These are phyloP conservation scores for Rubia occidens DNA, from an alignment of 305 asterid genomes.

Conservation along the genomic window DNA sequence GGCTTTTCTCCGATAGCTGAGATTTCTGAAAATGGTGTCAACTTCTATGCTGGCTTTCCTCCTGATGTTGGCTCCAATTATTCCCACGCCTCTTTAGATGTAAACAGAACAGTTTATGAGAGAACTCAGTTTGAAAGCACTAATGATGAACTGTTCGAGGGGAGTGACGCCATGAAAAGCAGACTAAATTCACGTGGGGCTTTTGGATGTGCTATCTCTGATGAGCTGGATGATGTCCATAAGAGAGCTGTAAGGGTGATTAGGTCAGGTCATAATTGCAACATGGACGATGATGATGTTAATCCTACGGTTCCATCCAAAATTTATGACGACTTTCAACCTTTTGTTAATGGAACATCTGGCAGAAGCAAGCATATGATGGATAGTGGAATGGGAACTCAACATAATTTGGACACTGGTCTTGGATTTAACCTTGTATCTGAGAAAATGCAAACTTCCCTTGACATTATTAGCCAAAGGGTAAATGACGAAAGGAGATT, in stretches of 20 bases:
- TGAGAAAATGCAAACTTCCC: slow-evolving; percentile 19
- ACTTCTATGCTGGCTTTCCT: slow-evolving; percentile 17
- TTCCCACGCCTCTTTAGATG: slow-evolving; percentile 20
- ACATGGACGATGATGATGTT: slow-evolving; percentile 20
- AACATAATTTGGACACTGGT: slow-evolving; percentile 20
- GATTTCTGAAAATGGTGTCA: slow-evolving; percentile 21
- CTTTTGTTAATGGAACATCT: slow-evolving; percentile 22
- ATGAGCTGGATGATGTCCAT: slow-evolving; percentile 19
- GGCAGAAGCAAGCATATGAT: slow-evolving; percentile 24
- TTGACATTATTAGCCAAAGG: slow-evolving; percentile 18
- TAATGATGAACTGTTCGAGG: slow-evolving; percentile 22
- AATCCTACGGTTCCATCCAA: slow-evolving; percentile 24
- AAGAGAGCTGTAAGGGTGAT: slow-evolving; percentile 28
- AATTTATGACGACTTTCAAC: slow-evolving; percentile 22
- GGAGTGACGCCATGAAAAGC: slow-evolving; percentile 25
- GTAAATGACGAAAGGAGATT: slow-evolving; percentile 20
- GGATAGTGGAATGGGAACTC: slow-evolving; percentile 23
- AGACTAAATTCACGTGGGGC: slow-evolving; percentile 19
- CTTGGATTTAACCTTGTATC: slow-evolving; percentile 21
- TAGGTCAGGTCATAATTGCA: slow-evolving; percentile 25
- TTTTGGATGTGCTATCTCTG: slow-evolving; percentile 18
- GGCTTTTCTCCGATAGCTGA: slow-evolving; percentile 22
- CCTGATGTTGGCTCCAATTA: slow-evolving; percentile 17
- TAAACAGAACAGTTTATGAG: slow-evolving; percentile 24
- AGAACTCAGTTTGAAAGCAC: slow-evolving; percentile 19